Evolutionary conservation across 208 protist species (phyloP).

Genomic region (Blastocrithidia nonstop): DNA sequence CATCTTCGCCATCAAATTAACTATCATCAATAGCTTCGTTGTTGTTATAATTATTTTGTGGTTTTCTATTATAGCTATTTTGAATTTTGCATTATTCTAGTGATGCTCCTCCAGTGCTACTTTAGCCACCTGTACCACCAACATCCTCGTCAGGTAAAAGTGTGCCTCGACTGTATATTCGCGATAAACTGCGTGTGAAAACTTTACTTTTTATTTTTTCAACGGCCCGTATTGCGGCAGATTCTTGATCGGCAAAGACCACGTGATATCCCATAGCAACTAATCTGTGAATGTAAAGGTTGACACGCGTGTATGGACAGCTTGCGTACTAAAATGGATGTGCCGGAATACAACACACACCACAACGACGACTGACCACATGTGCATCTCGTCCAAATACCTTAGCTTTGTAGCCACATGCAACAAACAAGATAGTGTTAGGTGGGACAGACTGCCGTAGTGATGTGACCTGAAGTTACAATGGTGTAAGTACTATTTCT

Average conservation of each 20-base stretch:
- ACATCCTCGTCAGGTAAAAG: constrained; percentile 62
- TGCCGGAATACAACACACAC: constrained; percentile 72
- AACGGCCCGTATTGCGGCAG: constrained; percentile 55
- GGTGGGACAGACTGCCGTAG: constrained; percentile 31
- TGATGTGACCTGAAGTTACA: constrained; percentile 65
- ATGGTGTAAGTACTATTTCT: constrained; percentile 36
- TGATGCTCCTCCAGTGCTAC: no score
- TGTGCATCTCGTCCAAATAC: constrained; percentile 74
- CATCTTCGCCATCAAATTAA: no score
- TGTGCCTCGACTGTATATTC: constrained; percentile 66
- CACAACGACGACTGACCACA: constrained; percentile 62
- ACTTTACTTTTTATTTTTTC: constrained; percentile 43
- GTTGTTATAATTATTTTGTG: no score
- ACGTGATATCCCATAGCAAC: constrained; percentile 85
- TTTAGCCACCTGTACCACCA: constrained; percentile 13
- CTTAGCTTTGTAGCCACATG: constrained; percentile 77
- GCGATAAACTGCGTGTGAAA: constrained; percentile 56
- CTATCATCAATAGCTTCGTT: no score
- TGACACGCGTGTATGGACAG: constrained; percentile 56
- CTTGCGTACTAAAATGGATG: constrained; percentile 77
- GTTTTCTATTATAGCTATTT: no score
- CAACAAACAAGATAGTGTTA: constrained; percentile 65
- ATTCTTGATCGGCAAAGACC: constrained; percentile 78
- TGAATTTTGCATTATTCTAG: no score
- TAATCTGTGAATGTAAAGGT: constrained; percentile 69